Percentiles rank a stretch among this genome's conserved stretches.
Conservation (phyloP, 2,329 filamentous ascomycete genomes). For the Trichothecium sympodiale region DNA sequence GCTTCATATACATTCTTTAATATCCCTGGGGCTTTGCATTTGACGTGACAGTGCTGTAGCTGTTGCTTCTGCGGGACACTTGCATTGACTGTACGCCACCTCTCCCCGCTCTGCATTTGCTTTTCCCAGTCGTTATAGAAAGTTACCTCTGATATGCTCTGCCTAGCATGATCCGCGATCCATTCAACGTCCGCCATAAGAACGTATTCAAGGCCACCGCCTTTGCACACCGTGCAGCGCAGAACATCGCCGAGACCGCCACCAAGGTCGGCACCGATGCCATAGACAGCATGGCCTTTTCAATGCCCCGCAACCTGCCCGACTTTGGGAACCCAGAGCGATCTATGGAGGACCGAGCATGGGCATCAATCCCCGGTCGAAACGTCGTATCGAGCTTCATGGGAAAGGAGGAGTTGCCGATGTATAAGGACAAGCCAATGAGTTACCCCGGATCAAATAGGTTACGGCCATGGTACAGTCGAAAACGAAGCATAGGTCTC, state of each 20-base stretch:
- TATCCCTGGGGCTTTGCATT: too few species aligned
- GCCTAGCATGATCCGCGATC: constrained; percentile 27
- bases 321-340: constrained; percentile 56
- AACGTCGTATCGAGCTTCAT: constrained; percentile 50
- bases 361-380: constrained; percentile 38
- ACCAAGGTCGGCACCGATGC: constrained; percentile 37
- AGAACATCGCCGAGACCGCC: constrained; percentile 33
- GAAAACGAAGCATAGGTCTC: constrained; percentile 42
- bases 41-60: too few species aligned
- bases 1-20: too few species aligned
- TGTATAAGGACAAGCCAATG: constrained; percentile 99
- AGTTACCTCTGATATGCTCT: constrained; percentile 1
- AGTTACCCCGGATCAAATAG: constrained; percentile 51
- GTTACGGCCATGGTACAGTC: constrained; percentile 45
- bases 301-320: constrained; percentile 58
- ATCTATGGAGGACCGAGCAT: constrained; percentile 53
- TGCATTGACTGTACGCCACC: too few species aligned
- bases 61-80: too few species aligned
- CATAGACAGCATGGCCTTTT: constrained; percentile 53
- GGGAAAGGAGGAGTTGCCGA: constrained; percentile 53
- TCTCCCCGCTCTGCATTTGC: not conserved
- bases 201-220: constrained; percentile 38
- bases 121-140: not conserved
- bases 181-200: constrained; percentile 31
- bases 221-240: constrained; percentile 32